phyloP scores from a whole-genome alignment of 2,329 filamentous ascomycete genomes.

The Byssothecium circinans region DNA sequence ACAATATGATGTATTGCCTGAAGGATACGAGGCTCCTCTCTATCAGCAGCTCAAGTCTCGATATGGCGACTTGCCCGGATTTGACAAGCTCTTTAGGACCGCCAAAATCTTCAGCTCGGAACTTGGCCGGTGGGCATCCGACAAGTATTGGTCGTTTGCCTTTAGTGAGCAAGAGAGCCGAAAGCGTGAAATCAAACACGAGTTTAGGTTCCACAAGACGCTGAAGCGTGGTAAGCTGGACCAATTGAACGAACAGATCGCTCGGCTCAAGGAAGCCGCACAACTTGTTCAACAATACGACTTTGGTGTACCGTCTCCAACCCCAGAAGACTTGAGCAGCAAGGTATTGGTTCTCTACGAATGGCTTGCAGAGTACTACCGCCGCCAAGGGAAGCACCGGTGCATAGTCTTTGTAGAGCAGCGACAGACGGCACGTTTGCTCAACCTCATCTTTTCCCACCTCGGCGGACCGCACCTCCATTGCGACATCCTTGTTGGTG shows the following conservation, averaged over 20 bases:
- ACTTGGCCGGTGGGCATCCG: slow-evolving; percentile 82
- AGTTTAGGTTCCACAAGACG: slow-evolving; percentile 39
- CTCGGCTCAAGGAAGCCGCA: slow-evolving; percentile 61
- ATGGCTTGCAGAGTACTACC: slow-evolving; percentile 66
- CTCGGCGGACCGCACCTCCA: slow-evolving; percentile 62
- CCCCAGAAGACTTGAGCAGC: slow-evolving; percentile 60
- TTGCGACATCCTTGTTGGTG: slow-evolving; percentile 66
- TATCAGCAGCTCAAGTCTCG: slow-evolving; percentile 58
- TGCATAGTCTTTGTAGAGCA: slow-evolving; percentile 89
- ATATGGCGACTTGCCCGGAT: slow-evolving; percentile 55
- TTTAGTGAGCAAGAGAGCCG: slow-evolving; percentile 64
- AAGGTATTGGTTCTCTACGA: slow-evolving; percentile 69
- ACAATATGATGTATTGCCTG: slow-evolving; percentile 56
- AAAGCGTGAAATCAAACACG: slow-evolving; percentile 62
- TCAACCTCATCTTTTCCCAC: slow-evolving; percentile 67
- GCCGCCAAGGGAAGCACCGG: slow-evolving; percentile 58
- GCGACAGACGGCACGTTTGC: slow-evolving; percentile 72
- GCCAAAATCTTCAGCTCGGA: slow-evolving; percentile 63
- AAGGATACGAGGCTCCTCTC: slow-evolving; percentile 65
- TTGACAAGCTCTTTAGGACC: slow-evolving; percentile 62
- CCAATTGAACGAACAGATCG: slow-evolving; percentile 57
- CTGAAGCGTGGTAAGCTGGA: slow-evolving; percentile 29
- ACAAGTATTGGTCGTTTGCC: slow-evolving; percentile 75
- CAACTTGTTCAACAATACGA: slow-evolving; percentile 57
- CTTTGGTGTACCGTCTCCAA: slow-evolving; percentile 47